phyloP scores from a whole-genome alignment of 2,329 filamentous ascomycete species.

The Zalaria obscura region DNA sequence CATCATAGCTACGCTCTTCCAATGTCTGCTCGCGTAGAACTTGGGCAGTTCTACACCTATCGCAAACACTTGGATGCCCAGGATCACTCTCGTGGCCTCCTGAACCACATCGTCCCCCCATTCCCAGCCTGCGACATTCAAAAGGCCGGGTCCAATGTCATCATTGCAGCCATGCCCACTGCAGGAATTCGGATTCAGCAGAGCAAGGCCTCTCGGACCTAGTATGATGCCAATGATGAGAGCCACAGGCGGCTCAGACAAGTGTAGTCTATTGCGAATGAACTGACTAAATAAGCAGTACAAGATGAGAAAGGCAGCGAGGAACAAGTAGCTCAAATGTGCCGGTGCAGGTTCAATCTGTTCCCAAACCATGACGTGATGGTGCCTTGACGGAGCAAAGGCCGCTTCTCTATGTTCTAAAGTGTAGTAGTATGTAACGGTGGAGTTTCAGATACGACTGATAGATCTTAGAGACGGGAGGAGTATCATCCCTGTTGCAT shows the following conservation, averaged over 20 bases:
- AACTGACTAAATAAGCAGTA: constrained; percentile 32
- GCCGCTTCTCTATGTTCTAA: too few species aligned
- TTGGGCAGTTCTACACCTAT: constrained; percentile 23
- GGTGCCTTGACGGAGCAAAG: too few species aligned
- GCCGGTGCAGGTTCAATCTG: constrained; percentile 32
- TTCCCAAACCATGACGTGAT: constrained; percentile 22
- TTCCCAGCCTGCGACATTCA: constrained; percentile 22
- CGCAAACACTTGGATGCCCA: constrained; percentile 28
- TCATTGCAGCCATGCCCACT: constrained; percentile 12
- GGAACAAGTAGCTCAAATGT: constrained; percentile 29
- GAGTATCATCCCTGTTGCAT: too few species aligned
- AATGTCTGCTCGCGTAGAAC: constrained; percentile 35
- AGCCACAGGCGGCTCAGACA: constrained; percentile 34
- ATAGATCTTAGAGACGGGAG: too few species aligned
- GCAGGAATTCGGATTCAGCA: constrained; percentile 26
- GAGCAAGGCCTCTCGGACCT: constrained; percentile 25
- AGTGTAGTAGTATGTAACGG: too few species aligned
- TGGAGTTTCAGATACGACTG: too few species aligned
- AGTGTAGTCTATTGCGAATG: constrained; percentile 32
- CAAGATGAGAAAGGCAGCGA: constrained; percentile 29
- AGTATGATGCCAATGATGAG: constrained; percentile 30
- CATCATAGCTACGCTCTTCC: constrained; percentile 34
- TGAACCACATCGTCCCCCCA: constrained; percentile 28
- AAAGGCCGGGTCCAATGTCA: constrained; percentile 3
- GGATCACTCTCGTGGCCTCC: constrained; percentile 27